Percentiles rank a stretch among this genome's conserved stretches.
These are phyloP conservation scores for Camellia granthamiana DNA, from an alignment of 148 eudicot genomes.

Conservation along the genomic window DNA sequence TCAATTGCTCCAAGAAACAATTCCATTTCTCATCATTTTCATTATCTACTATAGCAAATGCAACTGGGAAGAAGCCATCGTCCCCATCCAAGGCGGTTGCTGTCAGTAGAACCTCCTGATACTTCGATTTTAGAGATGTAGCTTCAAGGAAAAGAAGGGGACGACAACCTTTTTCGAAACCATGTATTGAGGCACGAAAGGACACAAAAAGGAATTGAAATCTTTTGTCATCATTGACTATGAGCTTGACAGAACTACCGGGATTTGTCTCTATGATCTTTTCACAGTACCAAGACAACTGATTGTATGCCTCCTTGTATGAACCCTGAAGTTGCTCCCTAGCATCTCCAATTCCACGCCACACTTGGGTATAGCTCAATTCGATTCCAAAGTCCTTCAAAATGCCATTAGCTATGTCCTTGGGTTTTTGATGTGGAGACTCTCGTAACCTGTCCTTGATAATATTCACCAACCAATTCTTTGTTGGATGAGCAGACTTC, in stretches of 20 bases:
- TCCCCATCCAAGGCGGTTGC: conserved; percentile 53
- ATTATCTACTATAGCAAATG: conserved; percentile 46
- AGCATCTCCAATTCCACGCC: conserved; percentile 47
- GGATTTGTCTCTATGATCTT: conserved; percentile 44
- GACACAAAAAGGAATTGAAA: conserved; percentile 41
- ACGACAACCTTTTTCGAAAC: conserved; percentile 44
- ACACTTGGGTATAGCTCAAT: conserved; percentile 41
- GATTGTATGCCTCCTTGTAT: conserved; percentile 45
- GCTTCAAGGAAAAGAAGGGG: conserved; percentile 56
- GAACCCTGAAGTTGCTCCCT: conserved; percentile 54
- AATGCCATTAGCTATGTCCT: conserved; percentile 47
- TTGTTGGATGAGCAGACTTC: conserved; percentile 48
- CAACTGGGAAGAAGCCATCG: conserved; percentile 56
- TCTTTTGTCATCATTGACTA: conserved; percentile 36
- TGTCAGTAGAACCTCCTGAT: conserved; percentile 45
- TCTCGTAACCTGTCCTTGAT: conserved; percentile 47
- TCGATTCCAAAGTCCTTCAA: conserved; percentile 39
- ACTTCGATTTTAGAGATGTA: conserved; percentile 38
- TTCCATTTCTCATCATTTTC: conserved; percentile 43
- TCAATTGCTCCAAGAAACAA: conserved; percentile 52
- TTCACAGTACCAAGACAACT: conserved; percentile 39
- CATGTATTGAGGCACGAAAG: conserved; percentile 33
- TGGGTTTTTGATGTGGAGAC: conserved; percentile 47
- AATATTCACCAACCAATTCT: conserved; percentile 42
- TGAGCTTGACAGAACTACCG: conserved; percentile 34